Evolutionary conservation across 2,329 filamentous ascomycete species (phyloP).

Genomic region (Coniochaeta sp.): DNA sequence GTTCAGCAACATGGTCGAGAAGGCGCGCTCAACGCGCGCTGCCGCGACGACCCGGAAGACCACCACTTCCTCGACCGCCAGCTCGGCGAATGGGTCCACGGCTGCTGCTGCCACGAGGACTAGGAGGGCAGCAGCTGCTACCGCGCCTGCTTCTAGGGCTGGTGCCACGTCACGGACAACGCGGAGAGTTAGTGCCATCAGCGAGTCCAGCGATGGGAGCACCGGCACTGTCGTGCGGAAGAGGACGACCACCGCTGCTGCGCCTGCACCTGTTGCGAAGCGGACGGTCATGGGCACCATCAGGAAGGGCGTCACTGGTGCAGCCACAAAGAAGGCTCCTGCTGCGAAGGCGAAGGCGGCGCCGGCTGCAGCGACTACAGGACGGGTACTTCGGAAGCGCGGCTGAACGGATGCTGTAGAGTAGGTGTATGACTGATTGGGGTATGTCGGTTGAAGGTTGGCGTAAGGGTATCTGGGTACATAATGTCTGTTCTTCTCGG

Average conservation of each 20-base stretch:
- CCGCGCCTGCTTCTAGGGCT: conserved; percentile 21
- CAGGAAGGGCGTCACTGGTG: conserved; percentile 42
- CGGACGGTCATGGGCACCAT: conserved; percentile 48
- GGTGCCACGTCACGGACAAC: conserved; percentile 39
- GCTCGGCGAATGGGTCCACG: conserved; percentile 21
- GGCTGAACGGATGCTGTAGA: conserved; percentile 14
- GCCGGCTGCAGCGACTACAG: conserved; percentile 27
- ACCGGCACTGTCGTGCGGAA: conserved; percentile 59
- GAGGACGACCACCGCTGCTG: conserved; percentile 29
- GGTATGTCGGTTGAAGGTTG: background rate
- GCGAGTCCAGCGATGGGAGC: conserved; percentile 58
- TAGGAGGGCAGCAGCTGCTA: conserved; percentile 23
- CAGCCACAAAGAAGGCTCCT: conserved; percentile 41
- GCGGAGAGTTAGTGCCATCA: conserved; percentile 50
- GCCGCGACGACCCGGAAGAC: conserved; percentile 36
- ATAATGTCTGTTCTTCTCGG: background rate
- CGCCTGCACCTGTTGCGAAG: conserved; percentile 33
- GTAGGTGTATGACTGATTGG: background rate
- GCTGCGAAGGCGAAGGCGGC: conserved; percentile 26
- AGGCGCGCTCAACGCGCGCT: conserved; percentile 49
- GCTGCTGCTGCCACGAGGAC: conserved; percentile 24
- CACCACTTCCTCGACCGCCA: conserved; percentile 34
- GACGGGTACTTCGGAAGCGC: conserved; percentile 51
- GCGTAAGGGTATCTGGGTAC: background rate
- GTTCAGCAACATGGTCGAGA: conserved; percentile 52